Base-by-base conservation (phyloP, 1,284 basidiomycete species). In the Xerocomus nothofagi region DNA sequence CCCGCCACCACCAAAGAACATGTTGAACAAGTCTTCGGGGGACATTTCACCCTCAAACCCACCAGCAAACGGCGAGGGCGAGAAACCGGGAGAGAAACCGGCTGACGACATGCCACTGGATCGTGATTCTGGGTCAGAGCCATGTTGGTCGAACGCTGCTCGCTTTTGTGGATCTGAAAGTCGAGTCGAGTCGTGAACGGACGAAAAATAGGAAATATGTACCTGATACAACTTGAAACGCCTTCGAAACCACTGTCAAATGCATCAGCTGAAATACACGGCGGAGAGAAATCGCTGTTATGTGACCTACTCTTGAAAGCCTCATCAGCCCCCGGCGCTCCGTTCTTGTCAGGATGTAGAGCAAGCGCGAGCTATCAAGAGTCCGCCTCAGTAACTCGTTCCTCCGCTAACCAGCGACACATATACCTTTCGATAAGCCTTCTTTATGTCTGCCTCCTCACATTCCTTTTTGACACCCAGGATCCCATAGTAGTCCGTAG, bases 271-370 rank as follows among this genome's bases (percentile, higher is more conserved):
- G 48, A 47, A 43, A 49, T 27, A 31, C 26, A 21, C 32, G 32
- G 37, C 29, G 11, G 30, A 49, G 14, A 33, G 27, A 36, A 34
- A 39, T 31, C 43, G 27, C 9, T 14, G n/a, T 24, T 4, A 44
- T 30, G 43, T 51, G 37, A 79, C 88, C 51, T 63, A 97, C 93
- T 79, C 76, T 99, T 99, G 77, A 99, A 99, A 2, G 97, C 97
- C 69, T 99, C 97, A 57, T 99, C 97, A 14, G 97, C 96, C 17
- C 95, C 93, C 12, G 97, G 96, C 17, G 97, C 97, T 15, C 92
- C 90, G 65, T 98, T 98, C 76, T 98, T 98, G 71, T 99, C 96
- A 0, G 96, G 96, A 74, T 98, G 96, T 56, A 98, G 71, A 42
- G 90, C 89, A 51, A 99, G 74, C 32, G 96, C 96, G 49, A 98